These are phyloP conservation scores for Patellifolia procumbens DNA, from an alignment of 179 eudicot genomes.

Conservation along the genomic window DNA sequence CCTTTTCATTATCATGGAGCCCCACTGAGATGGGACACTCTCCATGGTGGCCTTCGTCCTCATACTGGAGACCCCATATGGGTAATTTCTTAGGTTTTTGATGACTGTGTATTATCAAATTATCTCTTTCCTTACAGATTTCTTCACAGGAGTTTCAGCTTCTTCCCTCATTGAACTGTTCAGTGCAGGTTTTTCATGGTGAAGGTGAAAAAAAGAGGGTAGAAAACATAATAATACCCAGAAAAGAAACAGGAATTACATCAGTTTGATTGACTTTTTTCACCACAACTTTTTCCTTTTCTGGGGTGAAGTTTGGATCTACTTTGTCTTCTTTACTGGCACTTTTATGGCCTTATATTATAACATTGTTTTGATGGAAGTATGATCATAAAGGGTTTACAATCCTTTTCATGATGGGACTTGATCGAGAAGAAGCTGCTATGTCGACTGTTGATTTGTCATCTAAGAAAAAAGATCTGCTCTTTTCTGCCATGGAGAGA, in stretches of 20 bases:
- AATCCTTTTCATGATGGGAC: constrained; percentile 42
- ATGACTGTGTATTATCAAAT: constrained; percentile 10
- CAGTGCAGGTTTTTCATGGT: not conserved
- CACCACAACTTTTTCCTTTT: constrained; percentile 10
- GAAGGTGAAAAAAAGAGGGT: constrained; percentile 16
- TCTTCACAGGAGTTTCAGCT: not conserved
- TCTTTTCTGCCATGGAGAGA: constrained; percentile 78
- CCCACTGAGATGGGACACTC: constrained; percentile 27
- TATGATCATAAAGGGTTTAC: constrained; percentile 32
- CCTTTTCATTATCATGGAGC: constrained; percentile 14
- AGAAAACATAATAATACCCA: constrained; percentile 18
- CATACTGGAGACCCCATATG: constrained; percentile 17
- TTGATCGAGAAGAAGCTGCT: constrained; percentile 39
- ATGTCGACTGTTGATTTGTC: constrained; percentile 41
- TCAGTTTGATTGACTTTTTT: constrained; percentile 26
- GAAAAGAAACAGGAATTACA: not conserved
- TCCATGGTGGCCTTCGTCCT: constrained; percentile 19
- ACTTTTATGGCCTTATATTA: constrained; percentile 18
- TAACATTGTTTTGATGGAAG: constrained; percentile 29
- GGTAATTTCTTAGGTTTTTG: constrained; percentile 12
- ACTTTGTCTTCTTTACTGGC: constrained; percentile 23
- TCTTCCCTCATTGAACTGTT: constrained; percentile 1
- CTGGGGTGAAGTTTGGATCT: constrained; percentile 18
- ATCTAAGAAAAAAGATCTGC: constrained; percentile 57
- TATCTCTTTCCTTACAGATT: constrained; percentile 15